Evolutionary conservation across 2,329 filamentous ascomycete species (phyloP).

Genomic region (Hymenoscyphus linearis): DNA sequence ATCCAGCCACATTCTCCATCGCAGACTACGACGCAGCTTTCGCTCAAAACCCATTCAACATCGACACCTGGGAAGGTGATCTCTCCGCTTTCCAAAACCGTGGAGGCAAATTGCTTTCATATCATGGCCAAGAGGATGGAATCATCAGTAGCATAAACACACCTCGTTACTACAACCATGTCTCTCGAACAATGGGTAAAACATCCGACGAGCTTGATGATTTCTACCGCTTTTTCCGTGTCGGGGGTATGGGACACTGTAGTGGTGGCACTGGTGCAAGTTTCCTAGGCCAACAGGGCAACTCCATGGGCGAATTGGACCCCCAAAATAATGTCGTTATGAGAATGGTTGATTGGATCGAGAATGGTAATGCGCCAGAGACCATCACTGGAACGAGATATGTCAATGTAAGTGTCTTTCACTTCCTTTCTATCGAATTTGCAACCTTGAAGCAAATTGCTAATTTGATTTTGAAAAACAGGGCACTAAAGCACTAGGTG

Average conservation of each 20-base stretch:
- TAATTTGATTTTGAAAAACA: background rate
- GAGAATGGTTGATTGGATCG: constrained; percentile 44
- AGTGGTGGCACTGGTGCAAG: constrained; percentile 42
- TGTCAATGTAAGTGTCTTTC: constrained; percentile 15
- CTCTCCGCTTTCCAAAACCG: constrained; percentile 16
- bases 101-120: constrained; percentile 21
- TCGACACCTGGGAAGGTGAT: constrained; percentile 21
- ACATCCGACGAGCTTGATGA: constrained; percentile 34
- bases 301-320: constrained; percentile 27
- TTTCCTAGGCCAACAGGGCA: constrained; percentile 26
- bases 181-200: constrained; percentile 35
- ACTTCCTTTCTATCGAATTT: background rate
- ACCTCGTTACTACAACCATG: constrained; percentile 40
- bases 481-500: constrained; percentile 10
- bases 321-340: constrained; percentile 41
- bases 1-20: constrained; percentile 35
- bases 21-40: constrained; percentile 30
- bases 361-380: constrained; percentile 36
- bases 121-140: constrained; percentile 19
- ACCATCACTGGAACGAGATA: constrained; percentile 21
- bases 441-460: background rate
- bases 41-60: constrained; percentile 17
- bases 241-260: constrained; percentile 48
- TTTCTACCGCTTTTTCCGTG: constrained; percentile 46
- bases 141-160: constrained; percentile 40